Conservation (phyloP, 176 grass and related monocot genomes). For the Bolboschoenus planiculmis region DNA sequence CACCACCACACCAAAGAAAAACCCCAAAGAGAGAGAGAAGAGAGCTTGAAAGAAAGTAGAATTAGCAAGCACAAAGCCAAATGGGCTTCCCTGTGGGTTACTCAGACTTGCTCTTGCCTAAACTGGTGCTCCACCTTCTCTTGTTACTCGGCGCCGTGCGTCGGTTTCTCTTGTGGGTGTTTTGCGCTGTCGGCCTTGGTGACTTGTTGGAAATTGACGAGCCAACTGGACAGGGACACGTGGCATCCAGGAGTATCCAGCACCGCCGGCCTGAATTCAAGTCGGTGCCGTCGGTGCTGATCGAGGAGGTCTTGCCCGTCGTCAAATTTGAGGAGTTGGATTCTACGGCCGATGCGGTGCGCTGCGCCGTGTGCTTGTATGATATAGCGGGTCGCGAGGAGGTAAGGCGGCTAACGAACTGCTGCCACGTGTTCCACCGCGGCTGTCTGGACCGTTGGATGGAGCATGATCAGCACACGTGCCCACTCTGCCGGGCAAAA, state of each 20-base stretch:
- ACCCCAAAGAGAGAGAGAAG: not conserved
- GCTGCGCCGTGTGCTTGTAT: slow-evolving; percentile 72
- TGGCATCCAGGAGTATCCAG: slow-evolving; percentile 9
- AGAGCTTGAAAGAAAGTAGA: not conserved
- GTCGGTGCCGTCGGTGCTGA: slow-evolving; percentile 22
- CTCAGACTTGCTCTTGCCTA: slow-evolving; percentile 67
- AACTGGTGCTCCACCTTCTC: slow-evolving; percentile 47
- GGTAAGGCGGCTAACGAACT: slow-evolving; percentile 58
- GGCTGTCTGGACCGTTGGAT: slow-evolving; percentile 89
- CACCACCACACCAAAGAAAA: not conserved
- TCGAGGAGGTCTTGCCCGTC: slow-evolving; percentile 63
- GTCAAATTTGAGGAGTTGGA: slow-evolving; percentile 60
- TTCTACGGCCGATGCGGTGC: not conserved
- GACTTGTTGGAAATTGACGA: slow-evolving; percentile 56
- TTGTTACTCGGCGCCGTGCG: slow-evolving; percentile 70
- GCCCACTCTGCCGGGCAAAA: slow-evolving; percentile 71
- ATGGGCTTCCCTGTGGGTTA: slow-evolving; percentile 89
- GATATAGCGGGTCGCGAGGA: slow-evolving; percentile 58
- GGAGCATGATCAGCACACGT: slow-evolving; percentile 55
- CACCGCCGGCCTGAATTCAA: slow-evolving; percentile 33
- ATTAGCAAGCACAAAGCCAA: slow-evolving; percentile 22
- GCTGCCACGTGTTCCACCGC: slow-evolving; percentile 87
- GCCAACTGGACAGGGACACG: not conserved
- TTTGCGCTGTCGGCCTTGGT: slow-evolving; percentile 65
- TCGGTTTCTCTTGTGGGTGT: slow-evolving; percentile 55